Base-by-base conservation (phyloP, 1,139 yeast genomes). In the Pichia sp. region DNA sequence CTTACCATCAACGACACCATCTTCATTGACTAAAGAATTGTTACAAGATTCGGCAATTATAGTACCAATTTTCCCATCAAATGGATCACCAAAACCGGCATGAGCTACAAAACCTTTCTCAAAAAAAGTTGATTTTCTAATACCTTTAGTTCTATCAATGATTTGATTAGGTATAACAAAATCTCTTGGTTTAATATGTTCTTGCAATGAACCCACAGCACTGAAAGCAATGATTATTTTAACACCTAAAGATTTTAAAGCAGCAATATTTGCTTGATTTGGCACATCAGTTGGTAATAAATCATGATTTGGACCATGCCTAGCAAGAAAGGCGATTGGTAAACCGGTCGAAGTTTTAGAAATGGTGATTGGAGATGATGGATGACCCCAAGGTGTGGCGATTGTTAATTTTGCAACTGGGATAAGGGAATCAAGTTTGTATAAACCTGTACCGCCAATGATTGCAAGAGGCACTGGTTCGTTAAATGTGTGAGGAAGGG, bases 371-470 rank as follows among this genome's bases (percentile, higher is more conserved):
- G 97, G 91, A 16, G 96, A 86, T 7, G 98, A 90, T 27, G 99
- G 96, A 61, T 77, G 79, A 9, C 99, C 99, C 98, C 99, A 93
- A 28, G 99, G 99, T 11, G 99, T 93, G 22, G 84, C 78, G 51
- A 89, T 70, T 9, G 87, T 80, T 49, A 90, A 72, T 60, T 86
- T 76, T 29, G 97, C 97, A 50, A 90, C 95, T 3, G 96, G 95
- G 47, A 84, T 79, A 57, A 91, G 75, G 53, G 88, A 82, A 45
- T 87, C 89, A 56, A 93, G 76, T 54, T 88, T 87, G 74, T 93
- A 93, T 45, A 93, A 78, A n/a, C 99, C 99, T 3, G 99, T 93
- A 45, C 99, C 99, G 42, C 99, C 99, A 67, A 93, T 93, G 59
- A 93, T 81, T 45, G 96, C 98, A 47, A 93, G 76, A 44, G 81